A percentile compares a stretch with the other conserved stretches of the same genome.
phyloP scores from a whole-genome alignment of 495 filamentous ascomycete species.

The Lasiosphaeris hirsuta region DNA sequence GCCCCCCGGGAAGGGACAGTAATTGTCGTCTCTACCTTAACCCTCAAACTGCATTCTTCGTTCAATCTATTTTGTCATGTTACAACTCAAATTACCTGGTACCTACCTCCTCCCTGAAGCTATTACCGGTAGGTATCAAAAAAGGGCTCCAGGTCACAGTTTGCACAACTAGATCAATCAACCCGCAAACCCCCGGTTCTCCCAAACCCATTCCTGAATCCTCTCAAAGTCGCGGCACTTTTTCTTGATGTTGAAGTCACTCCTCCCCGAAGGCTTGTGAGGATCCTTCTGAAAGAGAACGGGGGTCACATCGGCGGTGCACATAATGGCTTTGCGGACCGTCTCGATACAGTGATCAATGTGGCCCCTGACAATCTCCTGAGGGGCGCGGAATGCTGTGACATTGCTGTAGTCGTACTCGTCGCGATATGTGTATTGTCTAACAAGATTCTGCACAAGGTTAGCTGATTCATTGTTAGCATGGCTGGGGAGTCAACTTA shows the following conservation, averaged over 20 bases:
- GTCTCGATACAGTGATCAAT: constrained; percentile 9
- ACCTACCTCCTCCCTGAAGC: no score
- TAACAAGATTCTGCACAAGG: background rate
- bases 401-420: constrained; percentile 4
- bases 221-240: constrained; percentile 1
- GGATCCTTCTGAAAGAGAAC: background rate
- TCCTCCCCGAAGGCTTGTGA: background rate
- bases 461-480: no score
- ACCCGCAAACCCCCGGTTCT: background rate
- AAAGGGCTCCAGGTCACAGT: no score
- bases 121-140: no score
- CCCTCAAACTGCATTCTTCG: no score
- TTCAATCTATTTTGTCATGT: no score
- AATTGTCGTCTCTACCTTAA: no score
- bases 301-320: constrained; percentile 5
- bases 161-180: no score
- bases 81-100: no score
- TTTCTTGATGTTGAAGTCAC: background rate
- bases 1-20: no score
- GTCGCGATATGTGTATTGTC: constrained; percentile 5
- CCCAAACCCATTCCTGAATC: background rate
- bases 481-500: no score
- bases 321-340: background rate
- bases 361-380: background rate
- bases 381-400: background rate